Evolutionary conservation across 148 eudicot species (phyloP).

Genomic region (Vaccinium macrocarpon): DNA sequence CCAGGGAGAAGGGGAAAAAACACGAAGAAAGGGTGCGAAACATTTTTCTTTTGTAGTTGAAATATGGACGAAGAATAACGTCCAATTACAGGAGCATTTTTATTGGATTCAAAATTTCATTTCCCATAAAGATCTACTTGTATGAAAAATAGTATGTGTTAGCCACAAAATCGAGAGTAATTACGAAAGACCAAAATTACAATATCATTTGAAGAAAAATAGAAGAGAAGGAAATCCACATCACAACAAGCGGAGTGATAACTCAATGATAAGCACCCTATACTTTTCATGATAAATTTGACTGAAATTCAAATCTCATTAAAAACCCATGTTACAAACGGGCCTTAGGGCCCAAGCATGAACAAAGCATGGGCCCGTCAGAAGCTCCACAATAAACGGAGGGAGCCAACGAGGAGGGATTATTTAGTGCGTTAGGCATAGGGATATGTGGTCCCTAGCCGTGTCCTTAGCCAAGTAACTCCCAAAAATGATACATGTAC

Average conservation of each 20-base stretch:
- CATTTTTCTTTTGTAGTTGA: not conserved
- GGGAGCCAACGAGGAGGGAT: not conserved
- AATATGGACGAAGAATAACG: not conserved
- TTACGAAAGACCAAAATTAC: not conserved
- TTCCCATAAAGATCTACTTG: not conserved
- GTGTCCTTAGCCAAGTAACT: too few species aligned
- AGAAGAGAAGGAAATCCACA: too few species aligned
- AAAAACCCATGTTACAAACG: not conserved
- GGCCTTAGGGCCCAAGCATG: not conserved
- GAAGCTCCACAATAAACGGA: not conserved
- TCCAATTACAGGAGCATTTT: not conserved
- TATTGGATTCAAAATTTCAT: not conserved
- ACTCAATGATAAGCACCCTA: too few species aligned
- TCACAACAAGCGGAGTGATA: not conserved
- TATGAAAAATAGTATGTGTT: not conserved
- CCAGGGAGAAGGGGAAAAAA: not conserved
- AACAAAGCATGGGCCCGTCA: not conserved
- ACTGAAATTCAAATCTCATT: too few species aligned
- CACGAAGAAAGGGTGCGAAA: too few species aligned
- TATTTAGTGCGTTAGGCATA: too few species aligned
- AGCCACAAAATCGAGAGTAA: not conserved
- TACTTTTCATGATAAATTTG: too few species aligned
- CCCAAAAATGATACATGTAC: too few species aligned
- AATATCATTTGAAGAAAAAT: not conserved
- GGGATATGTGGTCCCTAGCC: too few species aligned